phyloP scores from a whole-genome alignment of 768 basidiomycete species.

The Calocybe cyanea region DNA sequence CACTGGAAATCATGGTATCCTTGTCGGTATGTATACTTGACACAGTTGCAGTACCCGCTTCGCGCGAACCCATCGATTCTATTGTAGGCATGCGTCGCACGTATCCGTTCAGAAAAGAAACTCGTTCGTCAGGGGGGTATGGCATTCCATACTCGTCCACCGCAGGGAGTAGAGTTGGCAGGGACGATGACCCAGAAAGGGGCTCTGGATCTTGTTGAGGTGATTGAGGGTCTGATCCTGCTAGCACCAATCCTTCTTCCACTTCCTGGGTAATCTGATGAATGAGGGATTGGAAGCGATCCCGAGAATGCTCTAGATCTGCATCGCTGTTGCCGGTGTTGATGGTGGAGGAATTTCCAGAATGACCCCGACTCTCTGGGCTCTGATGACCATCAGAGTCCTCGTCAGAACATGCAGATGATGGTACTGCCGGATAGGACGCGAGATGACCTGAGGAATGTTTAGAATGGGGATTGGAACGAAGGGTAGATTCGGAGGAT shows the following conservation, averaged over 20 bases:
- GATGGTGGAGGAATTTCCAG: not conserved
- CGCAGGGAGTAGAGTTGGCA: slow-evolving; percentile 18
- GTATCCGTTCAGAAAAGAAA: slow-evolving; percentile 59
- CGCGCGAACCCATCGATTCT: slow-evolving; percentile 69
- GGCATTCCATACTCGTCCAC: slow-evolving; percentile 46
- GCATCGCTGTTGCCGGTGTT: slow-evolving; percentile 23
- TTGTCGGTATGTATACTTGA: slow-evolving; percentile 19
- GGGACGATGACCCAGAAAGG: not conserved
- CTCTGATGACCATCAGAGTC: slow-evolving; percentile 4
- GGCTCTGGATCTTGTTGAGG: not conserved
- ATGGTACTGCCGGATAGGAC: slow-evolving; percentile 11
- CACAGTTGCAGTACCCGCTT: slow-evolving; percentile 34
- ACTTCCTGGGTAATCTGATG: slow-evolving; percentile 50
- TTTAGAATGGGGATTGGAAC: slow-evolving; percentile 13
- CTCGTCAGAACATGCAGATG: slow-evolving; percentile 14
- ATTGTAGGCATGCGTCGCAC: slow-evolving; percentile 80
- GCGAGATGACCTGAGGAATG: slow-evolving; percentile 13
- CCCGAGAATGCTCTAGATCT: slow-evolving; percentile 40
- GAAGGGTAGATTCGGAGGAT: slow-evolving; percentile 20
- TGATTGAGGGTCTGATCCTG: slow-evolving; percentile 23
- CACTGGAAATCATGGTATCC: slow-evolving; percentile 17
- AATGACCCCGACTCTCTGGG: not conserved
- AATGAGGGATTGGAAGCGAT: slow-evolving; percentile 49
- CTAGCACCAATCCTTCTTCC: slow-evolving; percentile 41
- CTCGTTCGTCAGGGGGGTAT: slow-evolving; percentile 45